phyloP scores from a whole-genome alignment of 75 land plant genomes.

The Selaginella moellendorffii region DNA sequence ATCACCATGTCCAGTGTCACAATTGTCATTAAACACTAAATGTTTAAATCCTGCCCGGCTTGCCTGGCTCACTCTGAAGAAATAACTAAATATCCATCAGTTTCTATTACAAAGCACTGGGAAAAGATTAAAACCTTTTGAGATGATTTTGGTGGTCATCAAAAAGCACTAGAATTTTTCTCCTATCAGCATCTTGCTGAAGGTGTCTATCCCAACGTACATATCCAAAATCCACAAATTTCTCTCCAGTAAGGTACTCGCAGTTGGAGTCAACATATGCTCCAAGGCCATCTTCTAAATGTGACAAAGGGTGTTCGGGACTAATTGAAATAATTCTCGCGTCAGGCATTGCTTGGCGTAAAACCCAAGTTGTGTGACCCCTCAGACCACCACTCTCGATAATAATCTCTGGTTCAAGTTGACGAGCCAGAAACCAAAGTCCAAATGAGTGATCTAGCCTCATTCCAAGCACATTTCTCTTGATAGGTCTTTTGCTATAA shows the following conservation, averaged over 20 bases:
- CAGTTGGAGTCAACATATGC: conserved; percentile 85
- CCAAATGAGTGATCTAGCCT: conserved; percentile 94
- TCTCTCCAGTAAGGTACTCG: conserved; percentile 60
- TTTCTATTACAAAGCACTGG: no score
- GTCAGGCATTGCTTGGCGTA: conserved; percentile 76
- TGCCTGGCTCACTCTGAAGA: conserved; percentile 67
- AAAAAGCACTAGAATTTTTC: conserved; percentile 58
- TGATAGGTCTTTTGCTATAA: conserved; percentile 64
- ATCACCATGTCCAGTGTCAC: conserved; percentile 90
- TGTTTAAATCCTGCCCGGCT: conserved; percentile 61
- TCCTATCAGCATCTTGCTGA: conserved; percentile 49
- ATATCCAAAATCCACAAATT: conserved; percentile 74
- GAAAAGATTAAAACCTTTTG: no score
- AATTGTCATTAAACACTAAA: conserved; percentile 80
- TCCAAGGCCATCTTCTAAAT: conserved; percentile 68
- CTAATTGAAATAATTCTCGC: conserved; percentile 49
- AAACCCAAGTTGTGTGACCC: conserved; percentile 91
- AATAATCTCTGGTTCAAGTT: conserved; percentile 64
- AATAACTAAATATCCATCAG: neutral
- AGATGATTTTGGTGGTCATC: conserved; percentile 89
- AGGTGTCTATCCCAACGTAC: conserved; percentile 45
- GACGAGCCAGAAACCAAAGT: conserved; percentile 69
- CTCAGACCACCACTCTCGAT: conserved; percentile 87
- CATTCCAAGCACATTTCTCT: conserved; percentile 80
- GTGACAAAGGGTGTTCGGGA: conserved; percentile 71